Evolutionary conservation across 495 filamentous ascomycete genomes (phyloP).

Genomic region (Geoglossum glabrum): DNA sequence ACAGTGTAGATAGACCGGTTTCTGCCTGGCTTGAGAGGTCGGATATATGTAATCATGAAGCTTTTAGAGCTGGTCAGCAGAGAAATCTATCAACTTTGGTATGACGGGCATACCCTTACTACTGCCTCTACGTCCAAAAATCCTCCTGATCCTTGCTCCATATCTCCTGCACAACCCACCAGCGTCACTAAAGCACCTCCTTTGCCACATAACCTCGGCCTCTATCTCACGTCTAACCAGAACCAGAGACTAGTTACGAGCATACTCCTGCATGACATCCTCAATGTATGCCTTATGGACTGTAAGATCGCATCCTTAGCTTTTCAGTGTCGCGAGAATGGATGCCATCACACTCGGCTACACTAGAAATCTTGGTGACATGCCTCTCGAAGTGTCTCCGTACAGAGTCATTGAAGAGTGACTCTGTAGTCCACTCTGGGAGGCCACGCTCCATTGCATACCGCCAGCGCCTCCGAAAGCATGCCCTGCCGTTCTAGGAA

Average conservation of each 20-base stretch:
- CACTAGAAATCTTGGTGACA: background rate
- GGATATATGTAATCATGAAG: background rate
- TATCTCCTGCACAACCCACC: background rate
- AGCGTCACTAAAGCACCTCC: too few relatives aligned
- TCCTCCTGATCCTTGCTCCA: background rate
- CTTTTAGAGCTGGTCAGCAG: background rate
- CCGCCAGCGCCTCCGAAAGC: background rate
- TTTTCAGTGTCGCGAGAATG: background rate
- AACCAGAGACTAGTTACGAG: too few relatives aligned
- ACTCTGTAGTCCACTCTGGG: background rate
- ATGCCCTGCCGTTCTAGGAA: background rate
- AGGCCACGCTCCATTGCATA: background rate
- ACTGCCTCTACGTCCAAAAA: background rate
- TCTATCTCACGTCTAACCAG: too few relatives aligned
- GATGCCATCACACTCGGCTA: background rate
- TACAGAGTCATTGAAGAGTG: background rate
- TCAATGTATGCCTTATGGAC: background rate
- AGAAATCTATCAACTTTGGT: background rate
- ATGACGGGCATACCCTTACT: background rate
- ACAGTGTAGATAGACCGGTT: background rate
- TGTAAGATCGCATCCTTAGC: background rate
- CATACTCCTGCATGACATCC: too few relatives aligned
- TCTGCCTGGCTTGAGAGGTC: background rate
- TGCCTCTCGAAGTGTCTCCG: constrained; percentile 1
- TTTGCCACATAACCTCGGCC: too few relatives aligned